These are phyloP conservation scores for Gypsophila paniculata DNA, from an alignment of 179 eudicot species.

Conservation along the genomic window DNA sequence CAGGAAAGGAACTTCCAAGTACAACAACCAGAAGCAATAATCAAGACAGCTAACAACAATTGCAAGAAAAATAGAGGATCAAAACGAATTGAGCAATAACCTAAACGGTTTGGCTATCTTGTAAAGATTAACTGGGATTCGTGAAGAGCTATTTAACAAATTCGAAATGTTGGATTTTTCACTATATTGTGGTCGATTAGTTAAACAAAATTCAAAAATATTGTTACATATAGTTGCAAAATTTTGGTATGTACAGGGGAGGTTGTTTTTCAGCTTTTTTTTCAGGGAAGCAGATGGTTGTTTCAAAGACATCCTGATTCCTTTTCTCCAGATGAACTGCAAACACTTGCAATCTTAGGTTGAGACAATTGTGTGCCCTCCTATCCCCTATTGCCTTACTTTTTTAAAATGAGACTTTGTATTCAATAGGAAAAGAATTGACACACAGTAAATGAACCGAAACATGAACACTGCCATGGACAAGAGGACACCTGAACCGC, in stretches of 20 bases:
- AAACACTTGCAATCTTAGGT: background rate
- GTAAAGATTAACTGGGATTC: background rate
- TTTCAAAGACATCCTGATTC: background rate
- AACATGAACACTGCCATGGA: background rate
- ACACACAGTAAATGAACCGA: background rate
- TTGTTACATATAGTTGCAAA: background rate
- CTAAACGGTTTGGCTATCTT: background rate
- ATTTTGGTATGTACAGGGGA: background rate
- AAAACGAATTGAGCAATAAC: background rate
- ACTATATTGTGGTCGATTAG: background rate
- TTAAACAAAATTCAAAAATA: background rate
- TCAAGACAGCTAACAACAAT: background rate
- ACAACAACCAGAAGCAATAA: background rate
- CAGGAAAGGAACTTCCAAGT: background rate
- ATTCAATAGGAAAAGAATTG: background rate
- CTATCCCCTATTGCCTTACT: background rate
- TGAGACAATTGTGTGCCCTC: background rate
- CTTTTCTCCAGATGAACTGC: background rate
- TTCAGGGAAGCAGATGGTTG: background rate
- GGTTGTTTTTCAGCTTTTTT: background rate
- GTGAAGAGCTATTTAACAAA: background rate
- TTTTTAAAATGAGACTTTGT: background rate
- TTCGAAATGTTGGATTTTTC: background rate
- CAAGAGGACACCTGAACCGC: background rate
- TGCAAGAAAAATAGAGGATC: background rate